Evolutionary conservation across 768 basidiomycete genomes (phyloP).

Genomic region (Neoboletus subvelutipes): DNA sequence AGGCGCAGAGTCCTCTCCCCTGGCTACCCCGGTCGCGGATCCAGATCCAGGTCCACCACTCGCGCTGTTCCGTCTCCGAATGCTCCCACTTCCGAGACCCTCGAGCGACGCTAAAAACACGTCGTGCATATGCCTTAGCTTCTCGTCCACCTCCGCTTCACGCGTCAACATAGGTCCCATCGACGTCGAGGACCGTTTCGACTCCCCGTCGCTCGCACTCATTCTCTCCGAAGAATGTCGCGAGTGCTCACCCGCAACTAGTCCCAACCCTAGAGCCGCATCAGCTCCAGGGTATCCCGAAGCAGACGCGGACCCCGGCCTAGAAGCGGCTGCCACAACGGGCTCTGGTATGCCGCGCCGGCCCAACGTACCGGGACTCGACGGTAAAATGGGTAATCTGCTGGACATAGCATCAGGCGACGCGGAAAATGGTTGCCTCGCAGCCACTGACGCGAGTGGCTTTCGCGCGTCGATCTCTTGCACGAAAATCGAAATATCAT

Average conservation of each 20-base stretch:
- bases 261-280: constrained; percentile 14
- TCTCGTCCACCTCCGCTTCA: constrained; percentile 63
- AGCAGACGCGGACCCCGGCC: constrained; percentile 1
- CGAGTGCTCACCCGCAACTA: constrained; percentile 16
- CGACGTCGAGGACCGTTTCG: constrained; percentile 24
- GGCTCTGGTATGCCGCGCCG: not conserved
- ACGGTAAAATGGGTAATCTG: not conserved
- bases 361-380: constrained; percentile 6
- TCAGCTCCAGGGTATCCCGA: constrained; percentile 1
- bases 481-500: constrained; percentile 76
- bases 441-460: constrained; percentile 43
- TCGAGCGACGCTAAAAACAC: constrained; percentile 63
- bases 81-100: constrained; percentile 46
- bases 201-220: constrained; percentile 19
- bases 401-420: not conserved
- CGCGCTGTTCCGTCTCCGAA: constrained; percentile 27
- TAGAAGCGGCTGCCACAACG: constrained; percentile 1
- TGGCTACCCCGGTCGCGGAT: constrained; percentile 7
- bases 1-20: constrained; percentile 6
- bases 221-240: constrained; percentile 22
- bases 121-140: constrained; percentile 65
- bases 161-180: constrained; percentile 62
- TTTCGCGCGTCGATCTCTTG: constrained; percentile 73
- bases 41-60: constrained; percentile 13
- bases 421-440: constrained; percentile 11